Evolutionary conservation across 2,329 filamentous ascomycete species (phyloP), one percentile per base, ranked within the genome.

Genomic region (Trichoderma gracile): DNA sequence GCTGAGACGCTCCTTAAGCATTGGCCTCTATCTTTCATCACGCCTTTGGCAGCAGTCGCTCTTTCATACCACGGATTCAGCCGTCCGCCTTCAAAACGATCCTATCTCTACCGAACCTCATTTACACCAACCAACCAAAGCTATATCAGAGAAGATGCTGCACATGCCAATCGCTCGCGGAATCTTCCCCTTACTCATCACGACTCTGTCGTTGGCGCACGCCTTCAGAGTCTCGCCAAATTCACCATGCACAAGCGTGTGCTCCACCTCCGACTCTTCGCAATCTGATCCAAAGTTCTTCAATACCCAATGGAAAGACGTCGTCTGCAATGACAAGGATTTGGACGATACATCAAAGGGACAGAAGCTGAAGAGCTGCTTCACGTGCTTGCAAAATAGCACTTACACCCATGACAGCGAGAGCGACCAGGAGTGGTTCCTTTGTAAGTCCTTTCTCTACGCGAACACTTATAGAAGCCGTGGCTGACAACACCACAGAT

Each of bases 391-490:
- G 30, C 80, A 86, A 69, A 78, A 78, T 30, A 86, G 83, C 72
- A 77, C 76, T 10, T 84, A 79, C 66, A 71, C 75, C 3, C 74
- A 80, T 42, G 81, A 78, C 1, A 64, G 65, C 7, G 82, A 86
- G 73, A 85, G 73, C 62, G 84, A 86, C 67, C 81, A 83, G 66
- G 76, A 77, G 54, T 85, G 83, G 83, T 86, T 85, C 66, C 68
- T 86, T 49, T 84, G 83, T 85, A 78, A 74, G 83, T 75, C n/a
- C 10, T 15, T 40, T 14, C 9, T 27, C 8, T 5, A n/a, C 15
- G 17, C 17, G 27, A 33, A 19, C 30, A 14, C 38, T 7, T 23
- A 14, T 25, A 38, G 15, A 25, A 15, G 21, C 23, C n/a, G 43
- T 15, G 7, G 43, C 47, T 52, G 19, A 43, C 23, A 17, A 15